Percentiles rank a stretch among this genome's conserved stretches.
Evolutionary conservation across 345 rosid genomes (phyloP).

Genomic region (Draba incana): DNA sequence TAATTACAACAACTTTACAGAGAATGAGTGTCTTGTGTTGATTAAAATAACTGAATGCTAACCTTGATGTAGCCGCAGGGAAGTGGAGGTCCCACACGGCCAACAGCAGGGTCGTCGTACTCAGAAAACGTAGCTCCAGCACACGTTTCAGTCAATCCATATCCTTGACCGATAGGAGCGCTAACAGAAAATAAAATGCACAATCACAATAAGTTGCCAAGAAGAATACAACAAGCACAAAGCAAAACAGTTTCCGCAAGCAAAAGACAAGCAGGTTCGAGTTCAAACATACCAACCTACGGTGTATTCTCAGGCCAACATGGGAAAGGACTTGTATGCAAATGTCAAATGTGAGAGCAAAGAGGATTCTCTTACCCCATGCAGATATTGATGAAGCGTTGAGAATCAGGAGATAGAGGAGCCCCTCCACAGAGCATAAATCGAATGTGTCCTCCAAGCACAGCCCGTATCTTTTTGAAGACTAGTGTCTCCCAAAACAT

Average conservation of each 20-base stretch:
- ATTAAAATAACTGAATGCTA: slow-evolving; percentile 15
- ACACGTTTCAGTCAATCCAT: slow-evolving; percentile 94
- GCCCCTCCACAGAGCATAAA: slow-evolving; percentile 91
- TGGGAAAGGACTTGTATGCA: too few relatives aligned
- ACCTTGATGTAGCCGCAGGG: slow-evolving; percentile 86
- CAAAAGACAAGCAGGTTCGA: too few relatives aligned
- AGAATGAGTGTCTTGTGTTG: neutral
- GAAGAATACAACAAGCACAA: too few relatives aligned
- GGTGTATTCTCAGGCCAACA: too few relatives aligned
- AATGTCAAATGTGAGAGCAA: slow-evolving; percentile 20
- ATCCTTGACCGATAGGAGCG: slow-evolving; percentile 86
- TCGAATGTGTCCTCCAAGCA: slow-evolving; percentile 77
- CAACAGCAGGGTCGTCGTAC: slow-evolving; percentile 70
- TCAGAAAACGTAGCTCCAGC: slow-evolving; percentile 92
- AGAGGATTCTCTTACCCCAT: slow-evolving; percentile 63
- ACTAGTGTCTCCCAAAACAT: slow-evolving; percentile 70
- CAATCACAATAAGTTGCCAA: too few relatives aligned
- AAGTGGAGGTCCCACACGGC: slow-evolving; percentile 92
- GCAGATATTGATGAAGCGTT: slow-evolving; percentile 89
- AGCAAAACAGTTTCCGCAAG: too few relatives aligned
- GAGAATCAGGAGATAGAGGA: slow-evolving; percentile 83
- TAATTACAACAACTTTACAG: neutral
- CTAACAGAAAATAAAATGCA: slow-evolving; percentile 41
- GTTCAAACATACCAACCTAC: too few relatives aligned
- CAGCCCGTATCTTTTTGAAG: slow-evolving; percentile 63